Conservation (phyloP, 495 filamentous ascomycete genomes). For the Penicillium nucicola region DNA sequence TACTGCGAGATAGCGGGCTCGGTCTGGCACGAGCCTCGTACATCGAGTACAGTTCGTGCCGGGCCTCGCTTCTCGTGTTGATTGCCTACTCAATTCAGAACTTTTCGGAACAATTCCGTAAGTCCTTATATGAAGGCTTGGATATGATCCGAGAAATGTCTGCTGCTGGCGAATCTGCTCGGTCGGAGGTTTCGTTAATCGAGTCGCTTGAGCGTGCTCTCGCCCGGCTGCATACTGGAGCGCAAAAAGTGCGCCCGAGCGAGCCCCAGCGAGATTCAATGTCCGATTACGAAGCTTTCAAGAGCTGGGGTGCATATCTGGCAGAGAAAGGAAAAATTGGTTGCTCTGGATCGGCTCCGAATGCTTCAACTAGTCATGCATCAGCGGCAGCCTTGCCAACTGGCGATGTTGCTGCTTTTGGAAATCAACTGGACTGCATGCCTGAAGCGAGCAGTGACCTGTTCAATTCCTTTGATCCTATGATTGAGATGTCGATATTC, state of each 20-base stretch:
- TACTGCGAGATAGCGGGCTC: slow-evolving; percentile 19
- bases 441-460: background rate
- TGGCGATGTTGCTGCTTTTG: background rate
- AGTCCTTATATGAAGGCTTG: slow-evolving; percentile 21
- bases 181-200: slow-evolving; percentile 31
- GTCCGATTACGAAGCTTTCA: slow-evolving; percentile 26
- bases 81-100: slow-evolving; percentile 30
- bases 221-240: slow-evolving; percentile 14
- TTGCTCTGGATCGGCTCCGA: background rate
- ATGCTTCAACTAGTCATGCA: background rate
- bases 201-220: slow-evolving; percentile 32
- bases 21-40: slow-evolving; percentile 37
- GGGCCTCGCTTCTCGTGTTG: slow-evolving; percentile 32
- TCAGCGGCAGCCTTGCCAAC: background rate
- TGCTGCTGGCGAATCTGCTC: slow-evolving; percentile 29
- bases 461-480: slow-evolving; percentile 9
- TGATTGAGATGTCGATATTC: slow-evolving; percentile 15
- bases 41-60: slow-evolving; percentile 36
- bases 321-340: background rate
- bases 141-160: slow-evolving; percentile 36
- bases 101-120: slow-evolving; percentile 17
- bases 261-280: background rate
- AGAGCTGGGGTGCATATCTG: slow-evolving; percentile 23
- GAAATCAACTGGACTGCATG: background rate
- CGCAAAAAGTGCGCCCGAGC: background rate